Evolutionary conservation across 2,329 filamentous ascomycete species (phyloP), one percentile per base, ranked within the genome.

Genomic region (Fonsecaea erecta): DNA sequence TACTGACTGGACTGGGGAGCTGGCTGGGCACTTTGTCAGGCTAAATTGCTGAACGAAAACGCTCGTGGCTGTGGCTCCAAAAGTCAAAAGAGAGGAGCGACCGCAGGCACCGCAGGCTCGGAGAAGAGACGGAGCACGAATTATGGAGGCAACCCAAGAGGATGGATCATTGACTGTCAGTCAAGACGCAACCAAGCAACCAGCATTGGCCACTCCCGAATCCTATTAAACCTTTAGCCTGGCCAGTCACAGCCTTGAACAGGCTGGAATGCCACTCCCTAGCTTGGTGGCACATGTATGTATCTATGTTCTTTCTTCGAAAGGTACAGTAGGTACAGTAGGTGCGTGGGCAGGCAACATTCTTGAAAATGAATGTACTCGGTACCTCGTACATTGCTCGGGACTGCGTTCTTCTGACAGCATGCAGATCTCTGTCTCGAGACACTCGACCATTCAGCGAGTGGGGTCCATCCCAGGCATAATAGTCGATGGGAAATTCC

Each of bases 221-320:
- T 58, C 37, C 40, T 48, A 30, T 30, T 8, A 30, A 58, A 58
- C 40, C 18, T 58, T 58, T 58, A 58, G 55, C 55, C 55, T 21
- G 24, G 9, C 54, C 54, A 46, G 46, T 21, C 37, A 43, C 35
- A 46, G 18, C n/a, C 34, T 37, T 26, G 35, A 21, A 9, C 28
- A 21, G 43, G 11, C 55, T 32, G 43, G 18, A 7, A 58, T 58
- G 37, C 55, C 55, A 58, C 55, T 34, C 26, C 28, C 55, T 11
- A 24, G 54, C 54, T 43, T 30, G 28, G 40, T 58, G 37, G 55
- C 40, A 30, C 37, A 32, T 48, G 35, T n/a, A 28, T 43, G 35
- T 37, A 12, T 2, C n/a, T n/a, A n/a, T n/a, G n/a, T n/a, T n/a
- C n/a, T n/a, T n/a, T n/a, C n/a, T n/a, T n/a, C n/a, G n/a, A n/a